Conservation (phyloP, 2,329 filamentous ascomycete genomes). For the Gnomoniopsis smithogilvyi region DNA sequence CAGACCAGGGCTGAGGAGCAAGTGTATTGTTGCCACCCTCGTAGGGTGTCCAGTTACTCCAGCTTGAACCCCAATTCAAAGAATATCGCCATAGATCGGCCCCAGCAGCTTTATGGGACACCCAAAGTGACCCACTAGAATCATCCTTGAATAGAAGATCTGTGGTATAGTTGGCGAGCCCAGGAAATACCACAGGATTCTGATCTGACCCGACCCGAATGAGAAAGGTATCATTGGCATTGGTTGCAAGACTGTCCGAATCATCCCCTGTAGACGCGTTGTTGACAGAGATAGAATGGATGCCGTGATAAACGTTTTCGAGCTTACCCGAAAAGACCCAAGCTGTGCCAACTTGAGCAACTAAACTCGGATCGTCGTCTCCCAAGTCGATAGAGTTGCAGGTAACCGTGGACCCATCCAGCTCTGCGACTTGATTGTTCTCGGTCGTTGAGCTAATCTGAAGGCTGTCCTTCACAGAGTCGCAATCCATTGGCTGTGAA, state of each 20-base stretch:
- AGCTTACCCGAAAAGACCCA: conserved; percentile 54
- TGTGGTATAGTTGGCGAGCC: conserved; percentile 57
- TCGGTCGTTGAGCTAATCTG: conserved; percentile 51
- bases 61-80: conserved; percentile 57
- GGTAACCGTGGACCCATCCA: conserved; percentile 40
- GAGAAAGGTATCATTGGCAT: conserved; percentile 57
- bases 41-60: conserved; percentile 57
- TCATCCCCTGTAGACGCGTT: conserved; percentile 49
- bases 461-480: conserved; percentile 47
- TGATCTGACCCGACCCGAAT: conserved; percentile 54
- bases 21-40: conserved; percentile 43
- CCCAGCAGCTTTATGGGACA: conserved; percentile 59
- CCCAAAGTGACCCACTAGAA: conserved; percentile 33
- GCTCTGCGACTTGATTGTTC: conserved; percentile 34
- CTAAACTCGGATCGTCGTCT: conserved; percentile 33
- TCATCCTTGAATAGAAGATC: conserved; percentile 41
- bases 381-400: conserved; percentile 38
- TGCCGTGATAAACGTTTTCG: conserved; percentile 55
- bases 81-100: conserved; percentile 62
- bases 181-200: conserved; percentile 59
- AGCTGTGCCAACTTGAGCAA: conserved; percentile 49
- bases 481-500: conserved; percentile 59
- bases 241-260: conserved; percentile 41
- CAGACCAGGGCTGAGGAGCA: conserved; percentile 54
- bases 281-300: conserved; percentile 55